These are phyloP conservation scores for Scleroderma citrinum DNA, from an alignment of 768 basidiomycete species.

Conservation along the genomic window DNA sequence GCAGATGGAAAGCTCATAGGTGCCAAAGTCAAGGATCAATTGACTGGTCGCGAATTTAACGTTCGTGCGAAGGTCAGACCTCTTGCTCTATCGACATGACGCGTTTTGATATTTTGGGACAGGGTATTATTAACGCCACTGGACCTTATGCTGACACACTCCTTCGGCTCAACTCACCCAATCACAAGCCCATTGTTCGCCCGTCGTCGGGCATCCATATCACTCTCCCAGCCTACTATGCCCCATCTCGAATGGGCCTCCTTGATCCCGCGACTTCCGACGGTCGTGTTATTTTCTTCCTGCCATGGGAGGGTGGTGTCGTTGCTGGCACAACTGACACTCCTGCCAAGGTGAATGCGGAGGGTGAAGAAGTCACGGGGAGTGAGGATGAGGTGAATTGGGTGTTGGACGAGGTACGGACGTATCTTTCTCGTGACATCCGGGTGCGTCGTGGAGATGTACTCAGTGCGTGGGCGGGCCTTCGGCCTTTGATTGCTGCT, in stretches of 20 bases:
- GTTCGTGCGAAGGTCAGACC: constrained; percentile 67
- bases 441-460: constrained; percentile 93
- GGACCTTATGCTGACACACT: constrained; percentile 90
- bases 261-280: constrained; percentile 94
- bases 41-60: constrained; percentile 79
- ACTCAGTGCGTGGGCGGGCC: constrained; percentile 89
- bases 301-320: constrained; percentile 97
- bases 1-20: constrained; percentile 58
- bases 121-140: constrained; percentile 95
- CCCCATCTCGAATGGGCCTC: constrained; percentile 90
- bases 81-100: neutral
- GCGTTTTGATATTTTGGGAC: constrained; percentile 1
- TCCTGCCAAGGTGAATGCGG: constrained; percentile 56
- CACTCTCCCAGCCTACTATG: constrained; percentile 95
- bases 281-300: constrained; percentile 97
- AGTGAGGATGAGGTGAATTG: constrained; percentile 94
- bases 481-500: constrained; percentile 86
- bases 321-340: constrained; percentile 97
- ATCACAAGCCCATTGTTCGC: constrained; percentile 82
- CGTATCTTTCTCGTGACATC: constrained; percentile 89
- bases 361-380: constrained; percentile 62
- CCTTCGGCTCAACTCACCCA: constrained; percentile 71
- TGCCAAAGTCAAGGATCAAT: constrained; percentile 70
- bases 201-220: constrained; percentile 93
- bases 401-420: constrained; percentile 89